Base-by-base conservation (phyloP, 139 green algal genomes). In the Tetradesmus lagerheimii region DNA sequence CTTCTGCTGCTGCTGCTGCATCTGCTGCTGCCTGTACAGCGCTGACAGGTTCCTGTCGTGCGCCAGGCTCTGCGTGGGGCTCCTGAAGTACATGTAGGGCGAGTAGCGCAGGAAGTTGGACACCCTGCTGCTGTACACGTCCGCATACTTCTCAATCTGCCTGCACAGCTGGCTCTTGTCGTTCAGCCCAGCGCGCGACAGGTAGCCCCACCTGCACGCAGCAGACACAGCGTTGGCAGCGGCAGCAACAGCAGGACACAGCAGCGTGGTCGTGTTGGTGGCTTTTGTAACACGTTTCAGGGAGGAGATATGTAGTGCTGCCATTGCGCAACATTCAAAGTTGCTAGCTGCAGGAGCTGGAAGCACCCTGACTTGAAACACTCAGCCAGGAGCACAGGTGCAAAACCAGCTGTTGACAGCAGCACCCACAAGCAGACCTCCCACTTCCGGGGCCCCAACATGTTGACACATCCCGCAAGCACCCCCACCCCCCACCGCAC, bases 141-240 rank as follows among this genome's bases (percentile, higher is more conserved):
- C 96, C 11, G 97, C 95, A 86, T 95, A 97, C 95, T 99, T 99
- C 80, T 99, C 98, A 78, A 99, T 99, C 93, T 99, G 98, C 2
- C 96, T 90, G 76, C 94, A 96, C 23, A 99, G 95, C 90, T 99
- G 97, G 31, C 88, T 96, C 93, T 99, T 99, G 94, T 99, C 97
- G 89, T 99, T 98, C n/a, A 99, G 93, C 67, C 97, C 97, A 15
- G 98, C 94, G 0, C 96, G 93, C 0, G 93, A 97, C 23, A 99
- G 95, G 92, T 98, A 99, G 57, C 97, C 97, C 97, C 97, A 99
- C 64, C 95, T 97, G 89, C 15, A 57, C 47, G 1, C 47, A 71
- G 57, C 57, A 31, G 20, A n/a, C 57, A n/a, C 12, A 71, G 57
- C 1, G 29, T 0, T 38, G 0, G 4, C n/a, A 57, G 14, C 23